A percentile compares a stretch with the other conserved stretches of the same genome.
These are phyloP conservation scores for Phytophthora pistaciae DNA, from an alignment of 352 stramenopile species.

Conservation along the genomic window DNA sequence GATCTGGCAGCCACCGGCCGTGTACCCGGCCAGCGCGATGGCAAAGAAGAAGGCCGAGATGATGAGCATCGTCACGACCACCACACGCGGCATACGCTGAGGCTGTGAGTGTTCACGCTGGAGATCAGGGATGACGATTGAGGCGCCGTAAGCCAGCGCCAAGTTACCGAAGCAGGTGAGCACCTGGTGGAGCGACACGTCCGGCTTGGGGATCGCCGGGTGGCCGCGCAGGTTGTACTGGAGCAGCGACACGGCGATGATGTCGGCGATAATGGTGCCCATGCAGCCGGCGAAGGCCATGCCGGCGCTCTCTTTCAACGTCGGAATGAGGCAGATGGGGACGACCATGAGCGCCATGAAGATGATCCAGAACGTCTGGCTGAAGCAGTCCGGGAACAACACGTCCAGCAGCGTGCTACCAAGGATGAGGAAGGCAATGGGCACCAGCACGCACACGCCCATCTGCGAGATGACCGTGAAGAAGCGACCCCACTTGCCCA, in stretches of 20 bases:
- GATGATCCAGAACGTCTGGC: conserved; percentile 36
- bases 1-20: conserved; percentile 25
- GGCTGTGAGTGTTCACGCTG: conserved; percentile 25
- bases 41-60: conserved; percentile 32
- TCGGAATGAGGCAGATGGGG: conserved; percentile 26
- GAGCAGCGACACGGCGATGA: conserved; percentile 21
- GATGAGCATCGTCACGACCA: conserved; percentile 21
- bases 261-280: conserved; percentile 31
- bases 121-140: conserved; percentile 25
- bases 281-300: conserved; percentile 25
- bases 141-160: conserved; percentile 27
- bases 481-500: conserved; percentile 30
- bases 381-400: conserved; percentile 30
- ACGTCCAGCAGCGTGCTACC: conserved; percentile 29
- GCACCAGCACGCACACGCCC: conserved; percentile 30
- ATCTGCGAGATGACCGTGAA: conserved; percentile 32
- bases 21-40: conserved; percentile 22
- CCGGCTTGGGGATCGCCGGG: conserved; percentile 15
- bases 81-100: conserved; percentile 29
- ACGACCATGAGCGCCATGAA: conserved; percentile 33
- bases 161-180: conserved; percentile 31
- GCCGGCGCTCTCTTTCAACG: conserved; percentile 25
- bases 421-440: conserved; percentile 27
- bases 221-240: conserved; percentile 33
- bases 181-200: conserved; percentile 25